Conservation (phyloP, 768 basidiomycete genomes). For the Coprinopsis strossmayeri region DNA sequence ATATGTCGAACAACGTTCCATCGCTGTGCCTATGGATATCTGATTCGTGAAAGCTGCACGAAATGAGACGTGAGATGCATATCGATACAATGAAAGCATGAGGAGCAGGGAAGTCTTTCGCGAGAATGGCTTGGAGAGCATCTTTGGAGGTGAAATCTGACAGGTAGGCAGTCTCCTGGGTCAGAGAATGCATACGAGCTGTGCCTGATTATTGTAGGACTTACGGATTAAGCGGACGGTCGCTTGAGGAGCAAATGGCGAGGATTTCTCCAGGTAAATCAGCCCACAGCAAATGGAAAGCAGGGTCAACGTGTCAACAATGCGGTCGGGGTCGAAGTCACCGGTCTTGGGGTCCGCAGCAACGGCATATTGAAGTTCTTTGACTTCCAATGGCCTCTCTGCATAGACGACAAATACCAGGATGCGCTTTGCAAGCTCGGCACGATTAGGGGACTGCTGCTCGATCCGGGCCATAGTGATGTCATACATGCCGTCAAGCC, state of each 20-base stretch:
- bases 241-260: background rate
- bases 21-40: background rate
- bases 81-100: slow-evolving; percentile 1
- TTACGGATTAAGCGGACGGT: slow-evolving; percentile 5
- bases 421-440: background rate
- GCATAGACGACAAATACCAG: slow-evolving; percentile 6
- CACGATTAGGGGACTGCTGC: background rate
- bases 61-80: slow-evolving; percentile 1
- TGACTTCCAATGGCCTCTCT: background rate
- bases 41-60: background rate
- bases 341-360: background rate
- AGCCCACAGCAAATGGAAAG: slow-evolving; percentile 2
- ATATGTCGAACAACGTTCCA: background rate
- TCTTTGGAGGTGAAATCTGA: slow-evolving; percentile 7
- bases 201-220: background rate
- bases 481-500: background rate
- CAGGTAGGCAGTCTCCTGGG: background rate
- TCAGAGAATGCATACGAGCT: background rate
- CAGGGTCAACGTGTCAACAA: background rate
- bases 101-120: background rate
- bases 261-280: background rate
- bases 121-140: background rate
- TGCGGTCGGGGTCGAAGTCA: background rate
- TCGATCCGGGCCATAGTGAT: slow-evolving; percentile 2
- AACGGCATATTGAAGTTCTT: background rate